Evolutionary conservation across 345 rosid species (phyloP).

Genomic region (Theobroma cacao): DNA sequence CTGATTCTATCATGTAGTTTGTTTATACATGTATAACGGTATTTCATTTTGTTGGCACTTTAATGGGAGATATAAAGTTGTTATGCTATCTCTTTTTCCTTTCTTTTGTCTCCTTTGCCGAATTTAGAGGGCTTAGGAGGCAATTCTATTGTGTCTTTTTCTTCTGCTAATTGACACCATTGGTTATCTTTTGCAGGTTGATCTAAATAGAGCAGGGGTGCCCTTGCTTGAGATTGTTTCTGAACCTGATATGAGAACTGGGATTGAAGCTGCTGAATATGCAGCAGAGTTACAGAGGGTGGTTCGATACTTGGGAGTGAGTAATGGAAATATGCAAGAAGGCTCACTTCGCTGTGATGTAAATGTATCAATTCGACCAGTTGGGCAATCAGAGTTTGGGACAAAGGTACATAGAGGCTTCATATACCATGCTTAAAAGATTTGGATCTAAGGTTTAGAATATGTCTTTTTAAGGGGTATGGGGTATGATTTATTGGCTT

Average conservation of each 20-base stretch:
- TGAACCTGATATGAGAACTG: slow-evolving; percentile 97
- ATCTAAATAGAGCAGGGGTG: slow-evolving; percentile 94
- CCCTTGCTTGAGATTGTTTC: slow-evolving; percentile 97
- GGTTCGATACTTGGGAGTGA: slow-evolving; percentile 74
- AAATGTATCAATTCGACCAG: slow-evolving; percentile 87
- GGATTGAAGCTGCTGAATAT: slow-evolving; percentile 83
- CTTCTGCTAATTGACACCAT: slow-evolving; percentile 14
- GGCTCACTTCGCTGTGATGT: slow-evolving; percentile 97
- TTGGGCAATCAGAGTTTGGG: slow-evolving; percentile 76
- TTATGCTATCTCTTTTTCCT: not conserved
- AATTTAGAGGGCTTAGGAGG: not conserved
- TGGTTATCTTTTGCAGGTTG: slow-evolving; percentile 53
- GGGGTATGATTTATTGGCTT: not conserved
- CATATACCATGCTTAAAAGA: not conserved
- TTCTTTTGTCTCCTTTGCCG: not conserved
- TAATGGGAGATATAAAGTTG: not conserved
- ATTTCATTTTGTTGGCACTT: not conserved
- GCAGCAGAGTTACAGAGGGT: slow-evolving; percentile 83
- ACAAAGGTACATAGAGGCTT: slow-evolving; percentile 63
- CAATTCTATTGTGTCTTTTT: not conserved
- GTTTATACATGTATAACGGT: not conserved
- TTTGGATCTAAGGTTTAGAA: not conserved
- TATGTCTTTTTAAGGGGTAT: not conserved
- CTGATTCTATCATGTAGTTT: not conserved
- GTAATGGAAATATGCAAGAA: slow-evolving; percentile 97